Evolutionary conservation across 441 rosid species (phyloP).

Genomic region (Pelargonium australe): DNA sequence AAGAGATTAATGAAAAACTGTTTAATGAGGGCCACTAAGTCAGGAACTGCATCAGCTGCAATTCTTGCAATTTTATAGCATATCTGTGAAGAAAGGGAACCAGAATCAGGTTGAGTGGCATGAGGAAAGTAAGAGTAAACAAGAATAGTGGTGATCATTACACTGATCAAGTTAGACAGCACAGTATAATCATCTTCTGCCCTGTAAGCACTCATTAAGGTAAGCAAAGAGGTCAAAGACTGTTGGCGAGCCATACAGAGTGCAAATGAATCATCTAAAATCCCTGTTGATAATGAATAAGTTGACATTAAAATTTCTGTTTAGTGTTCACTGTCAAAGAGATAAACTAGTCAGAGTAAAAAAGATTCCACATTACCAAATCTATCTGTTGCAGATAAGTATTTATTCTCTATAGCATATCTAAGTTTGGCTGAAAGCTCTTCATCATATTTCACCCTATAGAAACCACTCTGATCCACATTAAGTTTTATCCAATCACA

Average conservation of each 20-base stretch:
- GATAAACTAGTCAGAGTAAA: constrained; percentile 13
- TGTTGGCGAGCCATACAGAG: constrained; percentile 89
- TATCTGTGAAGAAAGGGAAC: constrained; percentile 44
- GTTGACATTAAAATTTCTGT: constrained; percentile 17
- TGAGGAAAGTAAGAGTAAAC: constrained; percentile 4
- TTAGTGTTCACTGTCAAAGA: constrained; percentile 8
- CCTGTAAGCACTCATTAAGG: constrained; percentile 66
- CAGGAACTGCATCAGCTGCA: constrained; percentile 66
- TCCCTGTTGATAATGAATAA: constrained; percentile 40
- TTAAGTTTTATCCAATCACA: constrained; percentile 72
- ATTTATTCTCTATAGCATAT: constrained; percentile 59
- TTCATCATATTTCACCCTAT: constrained; percentile 83
- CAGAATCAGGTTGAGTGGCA: constrained; percentile 18
- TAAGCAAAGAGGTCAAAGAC: constrained; percentile 70
- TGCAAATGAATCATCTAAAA: constrained; percentile 88
- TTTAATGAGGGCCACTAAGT: constrained; percentile 45
- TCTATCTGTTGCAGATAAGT: constrained; percentile 68
- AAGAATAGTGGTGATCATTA: constrained; percentile 32
- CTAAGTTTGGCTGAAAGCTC: constrained; percentile 66
- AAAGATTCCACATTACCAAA: constrained; percentile 41
- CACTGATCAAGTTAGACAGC: constrained; percentile 68
- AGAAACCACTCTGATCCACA: constrained; percentile 81
- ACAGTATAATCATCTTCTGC: constrained; percentile 78
- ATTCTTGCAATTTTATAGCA: constrained; percentile 62
- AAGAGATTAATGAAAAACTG: constrained; percentile 55